Evolutionary conservation across 78 protist genomes (phyloP).

Genomic region (Polysphondylium violaceum): DNA sequence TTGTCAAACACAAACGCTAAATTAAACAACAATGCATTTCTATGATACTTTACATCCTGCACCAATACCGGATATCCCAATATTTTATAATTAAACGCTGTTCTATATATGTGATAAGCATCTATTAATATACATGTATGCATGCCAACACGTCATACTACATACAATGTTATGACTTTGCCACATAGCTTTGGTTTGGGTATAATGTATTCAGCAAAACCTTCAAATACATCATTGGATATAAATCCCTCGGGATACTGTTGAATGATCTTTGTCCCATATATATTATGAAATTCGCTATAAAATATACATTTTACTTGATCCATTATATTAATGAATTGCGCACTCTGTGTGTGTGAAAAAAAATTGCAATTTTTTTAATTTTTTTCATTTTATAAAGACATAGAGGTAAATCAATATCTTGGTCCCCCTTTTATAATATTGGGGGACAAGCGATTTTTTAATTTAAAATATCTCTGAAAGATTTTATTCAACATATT

Average conservation of each 20-base stretch:
- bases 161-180: slow-evolving; percentile 51
- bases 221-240: slow-evolving; percentile 76
- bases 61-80: slow-evolving; percentile 65
- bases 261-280: slow-evolving; percentile 67
- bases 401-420: no score
- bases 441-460: no score
- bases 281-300: slow-evolving; percentile 77
- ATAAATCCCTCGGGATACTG: slow-evolving; percentile 78
- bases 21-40: slow-evolving; percentile 86
- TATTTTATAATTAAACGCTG: slow-evolving; percentile 69
- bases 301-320: slow-evolving; percentile 68
- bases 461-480: no score
- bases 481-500: no score
- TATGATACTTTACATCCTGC: slow-evolving; percentile 80
- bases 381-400: not conserved
- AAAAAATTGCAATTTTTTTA: not conserved
- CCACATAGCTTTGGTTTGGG: slow-evolving; percentile 85
- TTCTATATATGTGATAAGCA: not conserved
- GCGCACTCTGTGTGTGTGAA: no score
- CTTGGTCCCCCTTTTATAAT: no score
- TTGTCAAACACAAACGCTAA: slow-evolving; percentile 72
- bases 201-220: slow-evolving; percentile 82
- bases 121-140: not conserved
- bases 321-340: no score
- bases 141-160: not conserved